phyloP scores from a whole-genome alignment of 441 rosid species.

The Pelargonium australe region DNA sequence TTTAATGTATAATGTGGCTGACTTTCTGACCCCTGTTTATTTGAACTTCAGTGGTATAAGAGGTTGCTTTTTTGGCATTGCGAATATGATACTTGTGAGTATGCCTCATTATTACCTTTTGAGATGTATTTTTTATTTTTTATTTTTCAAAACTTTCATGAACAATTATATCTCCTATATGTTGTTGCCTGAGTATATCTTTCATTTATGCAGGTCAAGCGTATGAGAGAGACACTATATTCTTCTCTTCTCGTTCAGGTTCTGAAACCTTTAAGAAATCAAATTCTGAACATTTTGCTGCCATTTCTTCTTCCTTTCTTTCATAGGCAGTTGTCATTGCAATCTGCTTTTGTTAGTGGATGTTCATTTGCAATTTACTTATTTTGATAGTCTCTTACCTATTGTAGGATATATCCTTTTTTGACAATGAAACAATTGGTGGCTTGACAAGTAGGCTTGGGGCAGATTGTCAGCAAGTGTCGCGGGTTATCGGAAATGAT shows the following conservation, averaged over 20 bases:
- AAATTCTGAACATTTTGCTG: conserved; percentile 11
- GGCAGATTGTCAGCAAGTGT: conserved; percentile 96
- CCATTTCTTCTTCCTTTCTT: not conserved
- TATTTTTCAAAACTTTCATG: not conserved
- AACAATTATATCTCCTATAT: not conserved
- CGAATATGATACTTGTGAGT: conserved; percentile 96
- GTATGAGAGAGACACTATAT: conserved; percentile 89
- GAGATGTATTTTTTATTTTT: not conserved
- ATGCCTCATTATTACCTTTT: conserved; percentile 1
- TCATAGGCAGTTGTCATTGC: no score
- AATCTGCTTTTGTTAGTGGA: conserved; percentile 1
- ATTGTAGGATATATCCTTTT: conserved; percentile 80
- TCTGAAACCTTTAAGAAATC: conserved; percentile 18
- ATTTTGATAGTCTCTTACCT: conserved; percentile 12
- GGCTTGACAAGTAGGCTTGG: conserved; percentile 98
- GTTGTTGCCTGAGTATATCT: conserved; percentile 17
- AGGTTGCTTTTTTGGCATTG: conserved; percentile 88
- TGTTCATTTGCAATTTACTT: conserved; percentile 3
- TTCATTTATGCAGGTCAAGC: conserved; percentile 55
- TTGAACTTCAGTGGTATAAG: conserved; percentile 66
- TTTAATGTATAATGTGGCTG: conserved; percentile 19
- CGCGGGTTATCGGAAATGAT: conserved; percentile 88
- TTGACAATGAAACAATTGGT: conserved; percentile 90
- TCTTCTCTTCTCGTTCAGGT: conserved; percentile 91
- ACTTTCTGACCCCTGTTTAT: conserved; percentile 35